Evolutionary conservation across 116 monocot species (phyloP).

Genomic region (Zostera marina): DNA sequence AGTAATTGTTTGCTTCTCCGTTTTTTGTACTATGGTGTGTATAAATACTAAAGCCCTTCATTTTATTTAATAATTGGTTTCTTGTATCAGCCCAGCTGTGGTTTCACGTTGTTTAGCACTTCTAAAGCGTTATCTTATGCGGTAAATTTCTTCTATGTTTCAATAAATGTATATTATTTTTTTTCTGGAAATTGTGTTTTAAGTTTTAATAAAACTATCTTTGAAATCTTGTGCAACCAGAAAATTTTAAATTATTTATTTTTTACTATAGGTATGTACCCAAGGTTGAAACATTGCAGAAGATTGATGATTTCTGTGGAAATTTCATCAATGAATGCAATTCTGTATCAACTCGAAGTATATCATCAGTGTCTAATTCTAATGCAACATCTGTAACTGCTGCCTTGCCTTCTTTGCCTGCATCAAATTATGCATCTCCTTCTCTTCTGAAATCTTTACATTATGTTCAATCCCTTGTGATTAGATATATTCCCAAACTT

Average conservation of each 20-base stretch:
- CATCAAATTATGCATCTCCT: conserved; percentile 54
- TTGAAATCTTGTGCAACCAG: not conserved
- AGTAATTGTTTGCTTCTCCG: not conserved
- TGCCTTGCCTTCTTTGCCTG: conserved; percentile 11
- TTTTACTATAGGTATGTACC: conserved; percentile 60
- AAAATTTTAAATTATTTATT: not conserved
- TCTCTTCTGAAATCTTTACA: conserved; percentile 82
- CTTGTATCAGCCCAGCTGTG: conserved; percentile 72
- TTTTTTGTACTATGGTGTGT: not conserved
- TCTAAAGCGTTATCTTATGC: conserved; percentile 75
- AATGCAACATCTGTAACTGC: conserved; percentile 13
- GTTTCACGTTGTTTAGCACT: conserved; percentile 72
- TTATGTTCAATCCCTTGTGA: conserved; percentile 81
- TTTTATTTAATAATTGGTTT: conserved; percentile 11
- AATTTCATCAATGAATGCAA: conserved; percentile 62
- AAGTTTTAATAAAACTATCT: too few relatives aligned
- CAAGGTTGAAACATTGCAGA: conserved; percentile 54
- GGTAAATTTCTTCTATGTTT: conserved; percentile 29
- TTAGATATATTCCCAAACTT: conserved; percentile 58
- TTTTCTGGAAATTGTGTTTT: not conserved
- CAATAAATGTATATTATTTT: not conserved
- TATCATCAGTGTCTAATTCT: conserved; percentile 25
- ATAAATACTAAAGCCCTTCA: not conserved
- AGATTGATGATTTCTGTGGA: conserved; percentile 78
- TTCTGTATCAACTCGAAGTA: conserved; percentile 24